Conservation (phyloP, 1,284 basidiomycete genomes). For the Sanghuangporus baumii region DNA sequence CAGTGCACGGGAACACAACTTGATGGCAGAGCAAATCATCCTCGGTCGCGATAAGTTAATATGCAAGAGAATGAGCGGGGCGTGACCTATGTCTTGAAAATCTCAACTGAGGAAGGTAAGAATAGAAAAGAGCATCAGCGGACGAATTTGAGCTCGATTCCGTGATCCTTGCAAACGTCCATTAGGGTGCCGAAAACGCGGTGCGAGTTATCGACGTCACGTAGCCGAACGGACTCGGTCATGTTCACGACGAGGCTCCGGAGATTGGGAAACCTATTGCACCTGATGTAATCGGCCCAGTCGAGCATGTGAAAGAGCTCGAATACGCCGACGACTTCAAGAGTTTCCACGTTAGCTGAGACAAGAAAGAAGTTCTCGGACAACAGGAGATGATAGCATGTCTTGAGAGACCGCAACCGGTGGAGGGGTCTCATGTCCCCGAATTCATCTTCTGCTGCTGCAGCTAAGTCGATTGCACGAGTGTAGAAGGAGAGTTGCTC, state of each 20-base stretch:
- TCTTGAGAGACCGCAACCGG: not conserved
- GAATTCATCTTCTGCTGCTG: not conserved
- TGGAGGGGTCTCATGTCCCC: not conserved
- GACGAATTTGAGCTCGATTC: not conserved
- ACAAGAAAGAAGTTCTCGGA: not conserved
- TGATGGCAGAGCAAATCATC: too few species aligned
- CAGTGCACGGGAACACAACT: too few species aligned
- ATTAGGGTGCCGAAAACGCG: not conserved
- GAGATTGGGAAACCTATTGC: not conserved
- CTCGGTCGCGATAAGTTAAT: too few species aligned
- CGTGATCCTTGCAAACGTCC: not conserved
- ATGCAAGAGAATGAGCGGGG: too few species aligned
- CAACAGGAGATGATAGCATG: not conserved
- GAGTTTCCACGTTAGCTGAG: not conserved
- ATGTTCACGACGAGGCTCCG: not conserved
- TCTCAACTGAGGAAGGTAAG: not conserved
- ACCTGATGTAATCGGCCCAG: not conserved
- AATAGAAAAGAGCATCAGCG: not conserved
- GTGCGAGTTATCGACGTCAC: not conserved
- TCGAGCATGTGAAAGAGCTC: not conserved
- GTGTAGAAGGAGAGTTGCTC: not conserved
- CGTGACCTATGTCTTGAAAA: too few species aligned
- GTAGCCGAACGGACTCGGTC: not conserved
- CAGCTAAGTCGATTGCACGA: not conserved
- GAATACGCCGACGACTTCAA: not conserved